phyloP scores from a whole-genome alignment of 352 stramenopile genomes.

The Pythium chondricola region DNA sequence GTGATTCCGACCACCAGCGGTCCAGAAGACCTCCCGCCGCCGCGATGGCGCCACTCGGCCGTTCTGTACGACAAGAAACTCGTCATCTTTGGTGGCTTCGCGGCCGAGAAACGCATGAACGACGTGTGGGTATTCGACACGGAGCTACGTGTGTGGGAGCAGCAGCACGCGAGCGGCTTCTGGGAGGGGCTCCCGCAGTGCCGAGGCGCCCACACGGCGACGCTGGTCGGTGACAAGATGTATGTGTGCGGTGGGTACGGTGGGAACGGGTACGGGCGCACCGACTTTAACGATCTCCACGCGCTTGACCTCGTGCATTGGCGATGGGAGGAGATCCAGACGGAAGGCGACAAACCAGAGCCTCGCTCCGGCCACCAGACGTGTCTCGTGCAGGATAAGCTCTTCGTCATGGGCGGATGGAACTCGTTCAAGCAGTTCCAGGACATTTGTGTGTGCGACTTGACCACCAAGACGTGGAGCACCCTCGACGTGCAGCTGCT shows the following conservation, averaged over 20 bases:
- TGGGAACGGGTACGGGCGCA: conserved; percentile 91
- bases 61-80: conserved; percentile 82
- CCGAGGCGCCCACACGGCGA: conserved; percentile 88
- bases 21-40: conserved; percentile 54
- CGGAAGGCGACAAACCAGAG: conserved; percentile 87
- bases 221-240: conserved; percentile 85
- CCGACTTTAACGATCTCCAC: conserved; percentile 95
- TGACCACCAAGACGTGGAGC: conserved; percentile 83
- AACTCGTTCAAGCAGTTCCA: conserved; percentile 95
- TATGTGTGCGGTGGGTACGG: conserved; percentile 96
- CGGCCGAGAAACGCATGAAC: conserved; percentile 91
- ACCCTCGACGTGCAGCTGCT: conserved; percentile 41
- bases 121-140: conserved; percentile 96
- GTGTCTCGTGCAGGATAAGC: conserved; percentile 82
- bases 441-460: conserved; percentile 93
- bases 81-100: conserved; percentile 94
- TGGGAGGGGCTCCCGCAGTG: conserved; percentile 89
- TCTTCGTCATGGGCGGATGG: conserved; percentile 95
- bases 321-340: conserved; percentile 87
- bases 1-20: conserved; percentile 28
- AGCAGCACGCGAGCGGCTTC: conserved; percentile 82
- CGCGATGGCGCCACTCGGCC: conserved; percentile 82
- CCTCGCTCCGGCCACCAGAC: conserved; percentile 91
- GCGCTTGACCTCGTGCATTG: conserved; percentile 88
- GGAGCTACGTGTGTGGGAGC: conserved; percentile 89